Evolutionary conservation across 2,329 filamentous ascomycete genomes (phyloP), one percentile per base, ranked within the genome.

Genomic region (Bipolaris victoriae): DNA sequence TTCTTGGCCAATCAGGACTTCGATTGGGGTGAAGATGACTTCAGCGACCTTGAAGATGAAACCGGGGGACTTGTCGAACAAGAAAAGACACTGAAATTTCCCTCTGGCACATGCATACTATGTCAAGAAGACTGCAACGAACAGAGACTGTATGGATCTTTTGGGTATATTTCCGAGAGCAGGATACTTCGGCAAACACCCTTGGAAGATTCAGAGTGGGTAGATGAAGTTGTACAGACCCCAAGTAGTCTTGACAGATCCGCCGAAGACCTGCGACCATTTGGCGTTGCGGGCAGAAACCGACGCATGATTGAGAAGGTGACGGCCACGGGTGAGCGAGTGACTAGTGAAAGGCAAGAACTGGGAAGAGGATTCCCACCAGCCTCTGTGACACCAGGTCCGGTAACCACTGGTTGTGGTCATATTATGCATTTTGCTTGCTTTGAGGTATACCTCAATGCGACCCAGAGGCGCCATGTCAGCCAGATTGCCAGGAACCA

Each of bases 401-500:
- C 94, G 0, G 89, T 98, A 1, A 91, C 93, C 10, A 91, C 90
- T 35, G 92, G 94, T 9, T 99, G 95, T 76, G 95, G 95, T 2
- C 95, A 99, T 75, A 96, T 99, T 70, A 99, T 99, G 95, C 95
- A 99, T 76, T 98, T 91, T 74, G 88, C 86, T 65, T 99, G 95
- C 78, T 99, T 99, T 72, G 92, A 97, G 69, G 86, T 90, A 39
- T 99, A 98, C 71, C 90, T 91, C 63, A 86, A 90, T 44, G 92
- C 94, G 3, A 96, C 92, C 0, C 83, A 88, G 51, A 85, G 93
- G 58, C 86, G 95, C 37, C 96, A 99, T 72, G 86, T 86, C 18
- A 91, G 95, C 68, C 95, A 99, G 74, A 97, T 99, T 75, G 93
- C 95, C 7, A 86, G 95, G 13, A 91, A 97, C 67, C 95, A 98